A percentile compares a stretch with the other conserved stretches of the same genome.
Conservation (phyloP, 2,329 filamentous ascomycete species). For the Neonectria coccinea region DNA sequence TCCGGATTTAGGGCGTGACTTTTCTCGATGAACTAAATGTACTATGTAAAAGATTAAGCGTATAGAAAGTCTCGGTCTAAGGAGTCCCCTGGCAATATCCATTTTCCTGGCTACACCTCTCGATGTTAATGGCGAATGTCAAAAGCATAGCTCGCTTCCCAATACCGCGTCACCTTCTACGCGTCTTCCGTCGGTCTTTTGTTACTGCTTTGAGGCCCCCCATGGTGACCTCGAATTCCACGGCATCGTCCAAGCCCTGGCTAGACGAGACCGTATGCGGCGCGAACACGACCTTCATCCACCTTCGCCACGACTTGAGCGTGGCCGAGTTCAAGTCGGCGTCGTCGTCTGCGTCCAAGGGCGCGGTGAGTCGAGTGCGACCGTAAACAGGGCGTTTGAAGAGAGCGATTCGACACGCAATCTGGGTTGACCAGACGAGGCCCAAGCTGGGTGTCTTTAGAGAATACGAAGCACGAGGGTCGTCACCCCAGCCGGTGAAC, state of each 20-base stretch:
- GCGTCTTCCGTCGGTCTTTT: conserved; percentile 15
- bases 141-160: background rate
- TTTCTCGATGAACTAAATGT: conserved; percentile 8
- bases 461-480: conserved; percentile 57
- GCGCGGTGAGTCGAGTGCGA: conserved; percentile 50
- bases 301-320: conserved; percentile 74
- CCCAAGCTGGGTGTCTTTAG: conserved; percentile 89
- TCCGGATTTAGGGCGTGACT: conserved; percentile 3
- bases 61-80: background rate
- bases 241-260: conserved; percentile 61
- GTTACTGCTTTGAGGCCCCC: conserved; percentile 65
- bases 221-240: conserved; percentile 81
- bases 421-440: conserved; percentile 90
- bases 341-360: conserved; percentile 52
- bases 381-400: conserved; percentile 75
- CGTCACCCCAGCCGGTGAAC: conserved; percentile 95
- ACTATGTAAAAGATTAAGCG: conserved; percentile 5
- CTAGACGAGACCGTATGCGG: conserved; percentile 73
- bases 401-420: conserved; percentile 83
- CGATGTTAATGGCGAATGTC: background rate
- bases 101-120: background rate
- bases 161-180: background rate
- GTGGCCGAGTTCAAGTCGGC: conserved; percentile 58
- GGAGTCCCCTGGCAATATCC: background rate
- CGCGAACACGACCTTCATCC: conserved; percentile 91